Conservation (phyloP, 495 filamentous ascomycete species). For the Antarctomyces pellizariae region DNA sequence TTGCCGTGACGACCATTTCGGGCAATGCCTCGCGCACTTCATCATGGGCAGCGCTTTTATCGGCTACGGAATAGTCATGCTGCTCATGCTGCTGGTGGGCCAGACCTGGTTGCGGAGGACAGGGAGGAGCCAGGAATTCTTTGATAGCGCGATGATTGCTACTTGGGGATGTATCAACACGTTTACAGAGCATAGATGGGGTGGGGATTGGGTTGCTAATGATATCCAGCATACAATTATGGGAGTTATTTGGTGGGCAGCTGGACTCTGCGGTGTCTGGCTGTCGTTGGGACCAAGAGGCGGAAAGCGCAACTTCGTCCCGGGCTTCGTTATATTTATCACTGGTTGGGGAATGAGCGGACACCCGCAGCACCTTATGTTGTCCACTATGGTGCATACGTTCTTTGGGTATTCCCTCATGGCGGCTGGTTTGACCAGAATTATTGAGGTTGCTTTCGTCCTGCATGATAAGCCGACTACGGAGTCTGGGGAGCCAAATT, state of each 20-base stretch:
- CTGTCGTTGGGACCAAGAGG: slow-evolving; percentile 58
- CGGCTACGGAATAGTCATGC: slow-evolving; percentile 72
- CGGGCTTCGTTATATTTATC: slow-evolving; percentile 67
- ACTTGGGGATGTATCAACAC: slow-evolving; percentile 94
- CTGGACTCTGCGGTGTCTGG: slow-evolving; percentile 82
- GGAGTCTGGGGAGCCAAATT: slow-evolving; percentile 39
- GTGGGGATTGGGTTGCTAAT: slow-evolving; percentile 69
- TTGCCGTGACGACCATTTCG: slow-evolving; percentile 73
- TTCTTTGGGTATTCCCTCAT: slow-evolving; percentile 92
- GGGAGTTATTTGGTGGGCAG: slow-evolving; percentile 95
- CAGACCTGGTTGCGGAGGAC: slow-evolving; percentile 70
- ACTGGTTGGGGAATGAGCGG: slow-evolving; percentile 91
- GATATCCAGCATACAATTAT: slow-evolving; percentile 94
- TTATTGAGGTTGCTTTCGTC: slow-evolving; percentile 83
- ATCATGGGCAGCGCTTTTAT: slow-evolving; percentile 98
- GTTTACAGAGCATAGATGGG: slow-evolving; percentile 95
- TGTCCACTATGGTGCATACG: slow-evolving; percentile 78
- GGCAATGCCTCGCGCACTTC: slow-evolving; percentile 90
- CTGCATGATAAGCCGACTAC: slow-evolving; percentile 42
- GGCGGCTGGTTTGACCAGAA: slow-evolving; percentile 59
- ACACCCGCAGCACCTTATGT: slow-evolving; percentile 58
- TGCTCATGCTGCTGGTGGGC: slow-evolving; percentile 67
- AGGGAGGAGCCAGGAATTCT: slow-evolving; percentile 88
- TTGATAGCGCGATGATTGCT: slow-evolving; percentile 76
- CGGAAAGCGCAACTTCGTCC: slow-evolving; percentile 86